Base-by-base conservation (phyloP, 768 basidiomycete genomes). In the Mycena galericulata region DNA sequence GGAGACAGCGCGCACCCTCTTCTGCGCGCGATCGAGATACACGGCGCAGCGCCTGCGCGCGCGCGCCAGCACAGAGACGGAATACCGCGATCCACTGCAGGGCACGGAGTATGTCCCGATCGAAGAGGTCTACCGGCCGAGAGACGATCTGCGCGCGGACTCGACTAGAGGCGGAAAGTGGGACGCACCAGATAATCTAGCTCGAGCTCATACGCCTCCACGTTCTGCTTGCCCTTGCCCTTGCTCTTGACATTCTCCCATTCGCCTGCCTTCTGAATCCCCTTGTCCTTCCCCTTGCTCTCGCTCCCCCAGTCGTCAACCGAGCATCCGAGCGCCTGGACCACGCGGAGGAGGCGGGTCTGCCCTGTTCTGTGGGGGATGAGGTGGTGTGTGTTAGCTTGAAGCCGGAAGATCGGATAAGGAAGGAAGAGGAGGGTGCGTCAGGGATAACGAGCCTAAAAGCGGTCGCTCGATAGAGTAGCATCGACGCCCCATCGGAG, bases 171-270 rank as follows among this genome's bases (percentile, higher is more conserved):
- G 45, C 45, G 45, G 45, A 46, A 46, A 46, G 45, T 20, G n/a
- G 45, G 45, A 46, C 45, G 45, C 45, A 46, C 45, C 45, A 46
- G 45, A 46, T 20, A 46, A 46, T 46, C 45, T 46, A 46, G 45
- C 45, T 49, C 47, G 47, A 49, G 47, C 47, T 46, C 47, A 49
- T 51, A 51, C 49, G 29, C 49, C 27, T 51, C 49, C 27, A 51
- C 29, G 49, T 51, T 51, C 49, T 51, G 27, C 49, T 51, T 51
- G 49, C 49, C 18, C 49, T 51, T 51, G 49, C n/a, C 49, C 20
- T 51, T 51, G 49, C 49, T 51, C 49, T 51, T 51, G 49, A 51
- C 7, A 51, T 51, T 51, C 49, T 51, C 49, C 49, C 49, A 51
- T 29, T 51, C 49, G 8, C 47, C 24, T 49, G 47, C 47, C 47